Evolutionary conservation across 768 basidiomycete genomes (phyloP).

Genomic region (Boletus barrowsii): DNA sequence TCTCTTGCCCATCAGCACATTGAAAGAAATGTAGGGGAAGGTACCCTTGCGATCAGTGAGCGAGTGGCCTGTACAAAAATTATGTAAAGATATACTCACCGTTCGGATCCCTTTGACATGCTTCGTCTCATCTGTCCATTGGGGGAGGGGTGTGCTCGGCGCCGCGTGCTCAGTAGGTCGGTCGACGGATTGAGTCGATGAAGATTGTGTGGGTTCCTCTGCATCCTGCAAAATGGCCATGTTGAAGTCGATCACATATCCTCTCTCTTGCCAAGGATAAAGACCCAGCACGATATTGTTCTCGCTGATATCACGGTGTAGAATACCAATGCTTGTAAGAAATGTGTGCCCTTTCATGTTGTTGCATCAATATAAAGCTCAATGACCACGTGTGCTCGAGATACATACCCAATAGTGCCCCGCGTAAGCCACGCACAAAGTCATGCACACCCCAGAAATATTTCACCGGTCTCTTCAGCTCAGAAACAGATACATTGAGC

Average conservation of each 20-base stretch:
- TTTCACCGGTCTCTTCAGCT: not conserved
- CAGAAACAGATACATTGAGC: not conserved
- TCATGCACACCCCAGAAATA: conserved; percentile 3
- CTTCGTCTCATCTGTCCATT: too few relatives aligned
- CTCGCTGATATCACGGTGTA: not conserved
- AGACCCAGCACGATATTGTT: not conserved
- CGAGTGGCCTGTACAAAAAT: not conserved
- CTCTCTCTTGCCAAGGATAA: conserved; percentile 5
- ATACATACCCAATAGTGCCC: not conserved
- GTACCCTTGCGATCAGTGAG: not conserved
- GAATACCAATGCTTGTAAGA: not conserved
- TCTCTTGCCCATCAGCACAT: not conserved
- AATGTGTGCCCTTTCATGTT: not conserved
- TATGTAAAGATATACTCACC: not conserved
- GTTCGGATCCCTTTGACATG: too few relatives aligned
- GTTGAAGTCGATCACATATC: conserved; percentile 34
- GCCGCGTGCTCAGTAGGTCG: not conserved
- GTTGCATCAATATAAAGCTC: not conserved
- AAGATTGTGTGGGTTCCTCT: not conserved
- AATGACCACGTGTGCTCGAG: not conserved
- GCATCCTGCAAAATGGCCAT: not conserved
- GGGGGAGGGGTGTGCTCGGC: too few relatives aligned
- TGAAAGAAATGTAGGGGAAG: not conserved
- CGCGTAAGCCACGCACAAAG: not conserved
- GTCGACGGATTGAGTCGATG: too few relatives aligned